A percentile compares a stretch with the other conserved stretches of the same genome.
Conservation (phyloP, 192 early-diverging fungal species). For the Allomyces macrogynus region DNA sequence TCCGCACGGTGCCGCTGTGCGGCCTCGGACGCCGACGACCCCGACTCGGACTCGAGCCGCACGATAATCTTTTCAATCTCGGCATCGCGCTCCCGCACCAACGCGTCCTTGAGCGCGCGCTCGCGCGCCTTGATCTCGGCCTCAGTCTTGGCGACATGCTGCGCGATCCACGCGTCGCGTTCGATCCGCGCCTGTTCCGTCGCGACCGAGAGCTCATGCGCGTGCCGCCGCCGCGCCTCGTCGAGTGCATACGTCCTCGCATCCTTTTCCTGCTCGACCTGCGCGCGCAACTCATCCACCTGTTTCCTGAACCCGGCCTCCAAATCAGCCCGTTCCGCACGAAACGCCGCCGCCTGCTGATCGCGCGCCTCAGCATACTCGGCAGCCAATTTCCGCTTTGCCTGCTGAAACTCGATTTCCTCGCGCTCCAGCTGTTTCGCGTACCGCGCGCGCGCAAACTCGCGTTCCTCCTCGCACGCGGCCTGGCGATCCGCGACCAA, state of each 20-base stretch:
- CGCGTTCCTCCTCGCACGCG: slow-evolving; percentile 36
- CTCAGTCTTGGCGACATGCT: not conserved
- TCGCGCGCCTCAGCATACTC: slow-evolving; percentile 28
- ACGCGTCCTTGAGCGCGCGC: slow-evolving; percentile 21
- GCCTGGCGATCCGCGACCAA: slow-evolving; percentile 22
- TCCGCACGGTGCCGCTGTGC: slow-evolving; percentile 25
- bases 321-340: slow-evolving; percentile 12
- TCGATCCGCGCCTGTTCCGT: not conserved
- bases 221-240: not conserved
- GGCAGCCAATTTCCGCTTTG: slow-evolving; percentile 25
- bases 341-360: slow-evolving; percentile 8
- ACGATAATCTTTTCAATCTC: slow-evolving; percentile 35
- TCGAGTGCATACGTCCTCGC: slow-evolving; percentile 2
- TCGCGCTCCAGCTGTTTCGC: slow-evolving; percentile 37
- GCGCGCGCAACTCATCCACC: slow-evolving; percentile 13
- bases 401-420: slow-evolving; percentile 42
- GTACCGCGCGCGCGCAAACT: slow-evolving; percentile 34
- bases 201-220: not conserved
- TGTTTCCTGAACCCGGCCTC: slow-evolving; percentile 12
- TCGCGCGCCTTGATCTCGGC: not conserved
- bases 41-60: slow-evolving; percentile 29
- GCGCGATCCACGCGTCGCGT: not conserved
- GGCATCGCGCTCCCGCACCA: slow-evolving; percentile 28
- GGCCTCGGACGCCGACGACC: slow-evolving; percentile 21
- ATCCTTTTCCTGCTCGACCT: slow-evolving; percentile 19